Percentiles rank a stretch among this genome's conserved stretches.
Conservation (phyloP, 1,139 yeast genomes). For the Scheffersomyces parashehatae region DNA sequence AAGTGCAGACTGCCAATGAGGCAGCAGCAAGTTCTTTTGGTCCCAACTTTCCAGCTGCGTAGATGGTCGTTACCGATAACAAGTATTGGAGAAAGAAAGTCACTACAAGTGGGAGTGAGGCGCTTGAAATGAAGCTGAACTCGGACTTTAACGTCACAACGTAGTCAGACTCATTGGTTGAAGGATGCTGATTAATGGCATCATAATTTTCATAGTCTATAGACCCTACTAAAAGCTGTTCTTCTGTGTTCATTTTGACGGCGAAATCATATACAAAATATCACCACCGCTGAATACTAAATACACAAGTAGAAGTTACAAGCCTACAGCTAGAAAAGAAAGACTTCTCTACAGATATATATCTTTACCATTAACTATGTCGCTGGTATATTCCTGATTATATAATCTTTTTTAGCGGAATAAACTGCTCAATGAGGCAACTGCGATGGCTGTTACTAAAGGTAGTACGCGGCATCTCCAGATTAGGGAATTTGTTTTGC, state of each 20-base stretch:
- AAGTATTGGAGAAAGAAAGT: constrained; percentile 37
- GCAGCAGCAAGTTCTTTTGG: constrained; percentile 37
- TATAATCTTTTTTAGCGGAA: too few species aligned
- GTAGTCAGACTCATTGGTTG: constrained; percentile 5
- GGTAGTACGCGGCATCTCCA: too few species aligned
- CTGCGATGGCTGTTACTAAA: too few species aligned
- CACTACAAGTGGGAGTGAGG: constrained; percentile 36
- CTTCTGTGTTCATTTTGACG: constrained; percentile 30
- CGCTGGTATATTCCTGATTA: too few species aligned
- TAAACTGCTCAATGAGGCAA: too few species aligned
- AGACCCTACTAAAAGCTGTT: constrained; percentile 30
- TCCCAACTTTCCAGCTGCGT: constrained; percentile 35
- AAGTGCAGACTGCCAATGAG: constrained; percentile 36
- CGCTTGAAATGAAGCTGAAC: constrained; percentile 25
- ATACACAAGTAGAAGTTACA: too few species aligned
- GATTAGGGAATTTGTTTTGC: too few species aligned
- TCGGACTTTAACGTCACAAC: constrained; percentile 18
- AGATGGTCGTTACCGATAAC: constrained; percentile 34
- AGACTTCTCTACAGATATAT: too few species aligned
- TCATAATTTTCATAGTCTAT: constrained; percentile 22
- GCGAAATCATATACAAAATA: too few species aligned
- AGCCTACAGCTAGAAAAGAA: too few species aligned
- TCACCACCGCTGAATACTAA: too few species aligned
- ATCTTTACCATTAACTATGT: too few species aligned
- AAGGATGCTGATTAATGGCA: constrained; percentile 13